Conservation (phyloP, 306 rosid genomes). For the Castanea crenata region DNA sequence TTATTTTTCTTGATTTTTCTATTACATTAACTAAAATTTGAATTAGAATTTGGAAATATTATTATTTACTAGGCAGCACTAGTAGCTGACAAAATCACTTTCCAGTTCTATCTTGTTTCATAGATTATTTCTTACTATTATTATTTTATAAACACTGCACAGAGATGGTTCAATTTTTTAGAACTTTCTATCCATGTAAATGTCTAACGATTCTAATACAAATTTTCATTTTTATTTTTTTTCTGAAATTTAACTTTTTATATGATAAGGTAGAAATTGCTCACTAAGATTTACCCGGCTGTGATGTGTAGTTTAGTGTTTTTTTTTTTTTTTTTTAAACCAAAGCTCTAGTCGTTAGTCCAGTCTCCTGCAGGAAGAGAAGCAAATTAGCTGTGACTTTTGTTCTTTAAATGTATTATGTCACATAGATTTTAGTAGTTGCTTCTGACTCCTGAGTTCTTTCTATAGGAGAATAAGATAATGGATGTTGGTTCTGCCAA, state of each 20-base stretch:
- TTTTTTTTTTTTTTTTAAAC: not conserved
- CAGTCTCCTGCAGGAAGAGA: not conserved
- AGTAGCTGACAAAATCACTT: not conserved
- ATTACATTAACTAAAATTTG: too few species aligned
- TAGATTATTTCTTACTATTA: not conserved
- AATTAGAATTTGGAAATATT: not conserved
- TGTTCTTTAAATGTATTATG: not conserved
- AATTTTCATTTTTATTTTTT: not conserved
- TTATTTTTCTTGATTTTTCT: too few species aligned
- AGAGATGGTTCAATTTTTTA: not conserved
- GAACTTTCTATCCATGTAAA: not conserved
- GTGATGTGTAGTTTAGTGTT: not conserved
- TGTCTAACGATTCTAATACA: not conserved
- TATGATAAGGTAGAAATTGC: not conserved
- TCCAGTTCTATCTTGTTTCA: not conserved
- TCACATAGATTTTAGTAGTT: not conserved
- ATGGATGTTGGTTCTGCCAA: constrained; percentile 49
- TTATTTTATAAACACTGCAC: not conserved
- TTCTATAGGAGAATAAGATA: constrained; percentile 61
- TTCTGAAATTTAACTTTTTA: too few species aligned
- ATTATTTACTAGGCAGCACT: not conserved
- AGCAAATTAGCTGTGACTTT: not conserved
- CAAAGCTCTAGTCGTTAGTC: not conserved
- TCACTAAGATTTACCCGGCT: not conserved
- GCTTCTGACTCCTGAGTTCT: constrained; percentile 16